Evolutionary conservation across 2,329 filamentous ascomycete genomes (phyloP), one percentile per base, ranked within the genome.

Genomic region (Fusarium hainanense): DNA sequence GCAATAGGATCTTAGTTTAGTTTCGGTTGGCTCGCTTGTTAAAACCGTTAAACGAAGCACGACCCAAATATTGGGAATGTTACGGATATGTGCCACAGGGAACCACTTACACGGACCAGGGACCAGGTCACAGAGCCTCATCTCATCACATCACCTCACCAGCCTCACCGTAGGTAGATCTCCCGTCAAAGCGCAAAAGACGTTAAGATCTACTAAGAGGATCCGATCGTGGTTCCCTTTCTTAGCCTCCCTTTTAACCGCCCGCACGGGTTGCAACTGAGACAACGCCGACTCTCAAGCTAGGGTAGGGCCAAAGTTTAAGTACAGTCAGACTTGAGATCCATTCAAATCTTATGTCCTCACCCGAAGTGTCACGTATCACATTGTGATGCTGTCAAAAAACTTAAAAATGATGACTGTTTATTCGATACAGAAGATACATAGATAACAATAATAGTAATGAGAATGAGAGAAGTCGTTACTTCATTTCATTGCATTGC

Each of bases 391-490:
- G 18, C 20, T 42, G 47, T 21, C 34, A 54, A 11, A 8, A 51
- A 37, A 70, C 23, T 43, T 48, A 64, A 68, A 28, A 56, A 59
- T 54, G 55, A 59, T 54, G 58, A 64, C 68, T 70, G 50, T 70
- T 70, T 55, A 42, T 54, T 60, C 57, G 34, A 59, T 43, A 43
- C 30, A 37, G 7, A 30, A 41, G 34, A 48, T 23, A 23, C 14
- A 40, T 34, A 28, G 21, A 44, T 18, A 37, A n/a, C 14, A 41
- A 23, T 23, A 23, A 23, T 23, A 23, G 21, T 23, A 23, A 23
- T 23, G 21, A 25, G 37, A 49, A 44, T 21, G 20, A 56, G 40
- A 42, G 32, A 47, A 68, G 67, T n/a, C 56, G 50, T 64, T 52
- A 68, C 67, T 66, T 52, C 49, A 42, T 52, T 52, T 70, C 54